Conservation (phyloP, 805 yeast species). For the Saccharomycopsis synnaedendra region DNA sequence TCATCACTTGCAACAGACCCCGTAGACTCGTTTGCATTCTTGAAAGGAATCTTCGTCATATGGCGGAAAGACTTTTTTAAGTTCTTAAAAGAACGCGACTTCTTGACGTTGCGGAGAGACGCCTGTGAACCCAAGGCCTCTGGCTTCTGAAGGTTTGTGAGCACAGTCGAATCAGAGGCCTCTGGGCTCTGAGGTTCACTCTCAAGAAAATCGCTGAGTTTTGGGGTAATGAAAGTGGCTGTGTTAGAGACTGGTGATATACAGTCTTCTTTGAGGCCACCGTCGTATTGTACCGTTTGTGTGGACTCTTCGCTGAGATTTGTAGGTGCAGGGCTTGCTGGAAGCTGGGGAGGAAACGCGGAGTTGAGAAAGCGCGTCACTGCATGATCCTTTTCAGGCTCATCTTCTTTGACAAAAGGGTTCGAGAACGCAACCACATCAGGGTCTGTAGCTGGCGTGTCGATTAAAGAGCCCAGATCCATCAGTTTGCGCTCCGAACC, state of each 20-base stretch:
- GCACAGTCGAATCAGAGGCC: not conserved
- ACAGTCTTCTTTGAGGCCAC: slow-evolving; percentile 3
- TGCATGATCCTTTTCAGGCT: no score
- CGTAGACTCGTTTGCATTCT: slow-evolving; percentile 9
- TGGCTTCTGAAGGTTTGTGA: not conserved
- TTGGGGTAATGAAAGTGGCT: slow-evolving; percentile 10
- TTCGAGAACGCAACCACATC: no score
- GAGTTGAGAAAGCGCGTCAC: no score
- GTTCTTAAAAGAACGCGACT: slow-evolving; percentile 8
- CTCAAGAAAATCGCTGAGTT: slow-evolving; percentile 1
- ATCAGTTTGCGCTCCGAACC: no score
- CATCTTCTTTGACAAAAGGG: no score
- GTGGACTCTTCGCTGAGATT: slow-evolving; percentile 10
- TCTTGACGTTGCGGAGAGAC: slow-evolving; percentile 3
- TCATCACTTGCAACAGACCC: not conserved
- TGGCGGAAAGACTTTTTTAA: slow-evolving; percentile 14
- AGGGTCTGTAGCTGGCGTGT: no score
- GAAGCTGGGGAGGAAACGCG: slow-evolving; percentile 4
- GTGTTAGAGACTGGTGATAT: slow-evolving; percentile 7
- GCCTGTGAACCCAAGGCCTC: not conserved
- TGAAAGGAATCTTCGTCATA: slow-evolving; percentile 1
- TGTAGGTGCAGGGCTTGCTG: slow-evolving; percentile 7
- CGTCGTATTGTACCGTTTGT: slow-evolving; percentile 6
- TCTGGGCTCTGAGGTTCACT: not conserved
- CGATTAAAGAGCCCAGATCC: no score